A percentile compares a stretch with the other conserved stretches of the same genome.
These are phyloP conservation scores for Pseudozyma sp. DNA, from an alignment of 1,284 basidiomycete species.

Conservation along the genomic window DNA sequence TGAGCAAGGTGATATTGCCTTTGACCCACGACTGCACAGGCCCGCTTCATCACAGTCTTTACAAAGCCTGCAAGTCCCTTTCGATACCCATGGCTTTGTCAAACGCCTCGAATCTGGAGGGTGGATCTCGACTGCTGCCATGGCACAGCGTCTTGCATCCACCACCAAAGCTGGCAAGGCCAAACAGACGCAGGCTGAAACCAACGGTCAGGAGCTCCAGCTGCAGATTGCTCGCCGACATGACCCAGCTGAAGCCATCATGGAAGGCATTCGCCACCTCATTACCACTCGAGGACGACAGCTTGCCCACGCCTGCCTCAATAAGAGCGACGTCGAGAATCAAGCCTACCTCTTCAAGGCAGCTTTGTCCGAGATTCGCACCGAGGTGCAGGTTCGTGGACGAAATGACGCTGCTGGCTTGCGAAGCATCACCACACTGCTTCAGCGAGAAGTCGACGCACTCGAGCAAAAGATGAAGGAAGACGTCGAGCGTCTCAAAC, in stretches of 20 bases:
- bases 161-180: slow-evolving; percentile 15
- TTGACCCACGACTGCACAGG: slow-evolving; percentile 28
- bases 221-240: slow-evolving; percentile 50
- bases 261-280: slow-evolving; percentile 85
- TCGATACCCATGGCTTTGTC: slow-evolving; percentile 64
- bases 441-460: slow-evolving; percentile 88
- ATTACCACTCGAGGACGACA: slow-evolving; percentile 81
- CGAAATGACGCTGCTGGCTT: slow-evolving; percentile 87
- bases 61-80: slow-evolving; percentile 55
- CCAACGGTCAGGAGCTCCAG: slow-evolving; percentile 17
- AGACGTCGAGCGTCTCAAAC: slow-evolving; percentile 86
- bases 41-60: slow-evolving; percentile 35
- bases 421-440: slow-evolving; percentile 78
- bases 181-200: slow-evolving; percentile 24
- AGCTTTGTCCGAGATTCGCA: slow-evolving; percentile 88
- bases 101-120: slow-evolving; percentile 59
- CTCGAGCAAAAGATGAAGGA: slow-evolving; percentile 93
- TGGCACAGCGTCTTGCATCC: slow-evolving; percentile 17
- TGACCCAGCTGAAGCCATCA: slow-evolving; percentile 72
- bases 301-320: slow-evolving; percentile 80
- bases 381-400: slow-evolving; percentile 84
- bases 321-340: slow-evolving; percentile 78
- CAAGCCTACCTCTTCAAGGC: slow-evolving; percentile 95
- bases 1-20: slow-evolving; percentile 18
- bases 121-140: slow-evolving; percentile 39